Conservation (phyloP, 495 filamentous ascomycete species). For the Daldinia bambusicola region DNA sequence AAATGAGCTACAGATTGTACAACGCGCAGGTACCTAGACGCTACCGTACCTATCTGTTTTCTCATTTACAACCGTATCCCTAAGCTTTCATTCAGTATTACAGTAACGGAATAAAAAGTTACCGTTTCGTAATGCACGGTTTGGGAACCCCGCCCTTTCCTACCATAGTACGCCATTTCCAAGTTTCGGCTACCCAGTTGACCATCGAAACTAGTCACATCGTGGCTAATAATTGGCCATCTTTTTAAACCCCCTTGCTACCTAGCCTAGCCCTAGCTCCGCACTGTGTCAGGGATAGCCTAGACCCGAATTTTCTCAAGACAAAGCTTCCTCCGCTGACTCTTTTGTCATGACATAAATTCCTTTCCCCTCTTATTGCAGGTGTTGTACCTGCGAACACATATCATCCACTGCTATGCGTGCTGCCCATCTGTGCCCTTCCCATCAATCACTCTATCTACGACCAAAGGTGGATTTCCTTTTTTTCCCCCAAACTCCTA, state of each 20-base stretch:
- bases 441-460: constrained; percentile 13
- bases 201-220: background rate
- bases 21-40: background rate
- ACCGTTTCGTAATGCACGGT: background rate
- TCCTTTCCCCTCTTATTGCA: constrained; percentile 41
- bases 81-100: background rate
- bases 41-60: too few species aligned
- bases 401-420: constrained; percentile 29
- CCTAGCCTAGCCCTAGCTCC: background rate
- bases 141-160: background rate
- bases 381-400: constrained; percentile 37
- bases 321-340: constrained; percentile 32
- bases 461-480: constrained; percentile 14
- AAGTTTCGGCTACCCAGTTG: background rate
- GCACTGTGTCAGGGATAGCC: constrained; percentile 41
- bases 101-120: background rate
- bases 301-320: constrained; percentile 1
- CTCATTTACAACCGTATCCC: background rate
- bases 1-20: too few species aligned
- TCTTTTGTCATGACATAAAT: constrained; percentile 42
- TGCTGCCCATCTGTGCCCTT: constrained; percentile 17
- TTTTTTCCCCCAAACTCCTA: constrained; percentile 4
- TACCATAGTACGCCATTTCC: background rate
- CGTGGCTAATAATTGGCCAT: background rate
- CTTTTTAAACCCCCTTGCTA: background rate